These are phyloP conservation scores for Phytophthora rubi DNA, from an alignment of 352 stramenopile species.

Conservation along the genomic window DNA sequence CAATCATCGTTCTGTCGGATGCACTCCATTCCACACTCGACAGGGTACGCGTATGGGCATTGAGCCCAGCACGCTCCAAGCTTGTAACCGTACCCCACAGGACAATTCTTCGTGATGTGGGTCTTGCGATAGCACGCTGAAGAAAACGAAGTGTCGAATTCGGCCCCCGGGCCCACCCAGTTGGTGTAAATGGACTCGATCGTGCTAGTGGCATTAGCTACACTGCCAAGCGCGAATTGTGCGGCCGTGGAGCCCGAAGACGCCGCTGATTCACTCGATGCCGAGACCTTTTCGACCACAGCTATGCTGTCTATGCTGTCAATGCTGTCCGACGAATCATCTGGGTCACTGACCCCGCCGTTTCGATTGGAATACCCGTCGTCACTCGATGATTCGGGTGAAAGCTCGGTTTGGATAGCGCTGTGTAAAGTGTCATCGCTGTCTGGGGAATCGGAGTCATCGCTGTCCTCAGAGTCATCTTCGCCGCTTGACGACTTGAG, in stretches of 20 bases:
- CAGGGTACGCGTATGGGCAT: conserved; percentile 44
- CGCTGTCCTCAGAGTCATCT: not conserved
- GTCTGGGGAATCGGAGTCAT: not conserved
- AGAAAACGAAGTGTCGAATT: conserved; percentile 7
- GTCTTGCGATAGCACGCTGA: conserved; percentile 39
- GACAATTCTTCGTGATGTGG: conserved; percentile 26
- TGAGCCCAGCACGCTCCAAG: conserved; percentile 39
- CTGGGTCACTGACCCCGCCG: not conserved
- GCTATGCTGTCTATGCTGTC: not conserved
- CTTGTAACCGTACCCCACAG: conserved; percentile 20
- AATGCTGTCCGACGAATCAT: not conserved
- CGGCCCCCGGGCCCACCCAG: conserved; percentile 20
- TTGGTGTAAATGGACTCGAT: conserved; percentile 24
- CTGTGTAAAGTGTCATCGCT: not conserved
- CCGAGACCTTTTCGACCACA: not conserved
- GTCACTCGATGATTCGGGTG: not conserved
- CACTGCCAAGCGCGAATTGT: conserved; percentile 2
- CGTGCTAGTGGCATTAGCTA: conserved; percentile 14
- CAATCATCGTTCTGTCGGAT: conserved; percentile 48
- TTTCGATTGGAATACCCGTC: not conserved
- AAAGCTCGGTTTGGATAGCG: not conserved
- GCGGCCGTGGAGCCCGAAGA: conserved; percentile 1
- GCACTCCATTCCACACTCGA: conserved; percentile 48
- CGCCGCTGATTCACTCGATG: not conserved
- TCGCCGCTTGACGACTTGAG: conserved; percentile 1